A percentile compares a stretch with the other conserved stretches of the same genome.
These are phyloP conservation scores for Chamaenerion angustifolium DNA, from an alignment of 345 rosid species.

Conservation along the genomic window DNA sequence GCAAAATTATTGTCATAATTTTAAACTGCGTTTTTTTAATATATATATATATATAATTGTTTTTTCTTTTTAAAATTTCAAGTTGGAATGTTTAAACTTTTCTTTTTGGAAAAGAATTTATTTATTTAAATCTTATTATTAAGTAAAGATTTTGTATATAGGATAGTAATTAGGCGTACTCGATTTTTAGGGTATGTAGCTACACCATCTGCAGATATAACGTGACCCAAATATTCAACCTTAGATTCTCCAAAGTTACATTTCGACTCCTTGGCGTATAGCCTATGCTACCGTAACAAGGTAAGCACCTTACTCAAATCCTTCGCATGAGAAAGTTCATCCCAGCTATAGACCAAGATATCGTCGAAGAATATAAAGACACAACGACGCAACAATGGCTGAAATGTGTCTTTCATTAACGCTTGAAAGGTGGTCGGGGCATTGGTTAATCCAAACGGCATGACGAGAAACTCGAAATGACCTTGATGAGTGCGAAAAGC, in stretches of 20 bases:
- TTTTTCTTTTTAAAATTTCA: too few relatives aligned
- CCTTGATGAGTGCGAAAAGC: background rate
- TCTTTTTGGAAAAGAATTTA: too few relatives aligned
- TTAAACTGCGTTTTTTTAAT: too few relatives aligned
- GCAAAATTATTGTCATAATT: too few relatives aligned
- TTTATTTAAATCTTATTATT: too few relatives aligned
- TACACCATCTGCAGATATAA: background rate
- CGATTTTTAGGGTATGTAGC: background rate
- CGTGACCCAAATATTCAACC: conserved; percentile 1
- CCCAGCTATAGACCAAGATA: background rate
- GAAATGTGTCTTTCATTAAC: too few relatives aligned
- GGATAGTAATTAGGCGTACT: too few relatives aligned
- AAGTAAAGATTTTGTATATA: too few relatives aligned
- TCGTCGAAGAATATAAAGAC: too few relatives aligned
- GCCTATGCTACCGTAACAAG: background rate
- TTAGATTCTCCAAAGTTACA: background rate
- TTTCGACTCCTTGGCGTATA: background rate
- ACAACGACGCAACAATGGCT: background rate
- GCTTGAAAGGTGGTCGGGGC: conserved; percentile 4
- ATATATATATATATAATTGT: too few relatives aligned
- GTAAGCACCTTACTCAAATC: background rate
- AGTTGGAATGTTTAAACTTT: too few relatives aligned
- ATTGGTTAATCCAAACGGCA: conserved; percentile 2
- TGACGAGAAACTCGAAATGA: background rate
- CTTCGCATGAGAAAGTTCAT: background rate